phyloP scores from a whole-genome alignment of 2,329 filamentous ascomycete species.

The Trichoderma sp. region DNA sequence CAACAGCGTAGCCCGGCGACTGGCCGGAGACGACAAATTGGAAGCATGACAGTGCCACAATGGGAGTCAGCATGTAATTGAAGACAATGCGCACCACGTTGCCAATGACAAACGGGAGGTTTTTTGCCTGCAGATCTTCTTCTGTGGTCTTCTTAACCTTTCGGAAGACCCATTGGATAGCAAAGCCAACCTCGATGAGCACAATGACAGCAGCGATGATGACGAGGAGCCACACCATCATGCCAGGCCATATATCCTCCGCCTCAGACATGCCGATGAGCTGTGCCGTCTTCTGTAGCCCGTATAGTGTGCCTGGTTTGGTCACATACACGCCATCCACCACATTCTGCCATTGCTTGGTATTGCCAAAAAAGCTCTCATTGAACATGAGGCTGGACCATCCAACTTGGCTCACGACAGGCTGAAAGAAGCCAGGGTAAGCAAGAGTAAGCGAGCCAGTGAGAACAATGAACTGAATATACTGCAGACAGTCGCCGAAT shows the following conservation, averaged over 20 bases:
- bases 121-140: constrained; percentile 88
- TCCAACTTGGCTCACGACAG: constrained; percentile 80
- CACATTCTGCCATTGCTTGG: constrained; percentile 66
- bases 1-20: constrained; percentile 73
- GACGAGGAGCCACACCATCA: constrained; percentile 86
- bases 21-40: constrained; percentile 77
- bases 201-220: constrained; percentile 71
- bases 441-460: constrained; percentile 84
- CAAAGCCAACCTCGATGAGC: constrained; percentile 76
- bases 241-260: constrained; percentile 88
- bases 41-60: constrained; percentile 85
- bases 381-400: constrained; percentile 97
- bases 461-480: constrained; percentile 89
- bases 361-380: constrained; percentile 77
- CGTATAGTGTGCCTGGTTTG: constrained; percentile 80
- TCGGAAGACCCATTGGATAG: constrained; percentile 75
- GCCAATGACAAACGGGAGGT: constrained; percentile 81
- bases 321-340: constrained; percentile 86
- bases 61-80: constrained; percentile 88
- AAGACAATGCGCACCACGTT: constrained; percentile 84
- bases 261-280: constrained; percentile 77
- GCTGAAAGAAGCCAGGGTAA: constrained; percentile 95
- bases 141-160: constrained; percentile 72
- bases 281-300: constrained; percentile 77
- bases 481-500: constrained; percentile 95